Evolutionary conservation across 129 eudicot genomes (phyloP).

Genomic region (Ambrosia trifida): DNA sequence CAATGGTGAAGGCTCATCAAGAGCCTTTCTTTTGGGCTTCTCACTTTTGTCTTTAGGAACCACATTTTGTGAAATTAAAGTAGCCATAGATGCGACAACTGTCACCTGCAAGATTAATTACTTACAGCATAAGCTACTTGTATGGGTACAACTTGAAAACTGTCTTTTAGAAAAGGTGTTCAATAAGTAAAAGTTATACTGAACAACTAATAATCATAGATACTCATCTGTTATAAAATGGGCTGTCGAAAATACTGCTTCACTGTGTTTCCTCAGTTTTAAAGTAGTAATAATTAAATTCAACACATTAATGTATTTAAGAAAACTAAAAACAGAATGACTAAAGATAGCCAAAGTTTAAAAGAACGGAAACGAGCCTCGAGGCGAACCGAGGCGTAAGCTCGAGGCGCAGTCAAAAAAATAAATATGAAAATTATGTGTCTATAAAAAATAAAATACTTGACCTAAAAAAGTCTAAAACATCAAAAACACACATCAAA

Average conservation of each 20-base stretch:
- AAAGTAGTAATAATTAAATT: not conserved
- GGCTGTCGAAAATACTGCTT: not conserved
- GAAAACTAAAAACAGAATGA: not conserved
- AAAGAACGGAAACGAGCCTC: no score
- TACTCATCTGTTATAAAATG: not conserved
- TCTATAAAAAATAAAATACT: no score
- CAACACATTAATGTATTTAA: not conserved
- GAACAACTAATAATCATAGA: not conserved
- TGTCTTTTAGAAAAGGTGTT: not conserved
- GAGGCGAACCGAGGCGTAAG: no score
- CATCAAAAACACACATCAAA: no score
- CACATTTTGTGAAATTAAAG: conserved; percentile 81
- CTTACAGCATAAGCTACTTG: not conserved
- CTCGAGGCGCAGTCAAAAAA: no score
- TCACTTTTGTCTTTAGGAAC: conserved; percentile 37
- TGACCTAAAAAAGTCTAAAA: no score
- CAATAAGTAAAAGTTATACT: not conserved
- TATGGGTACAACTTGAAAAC: not conserved
- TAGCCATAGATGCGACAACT: conserved; percentile 38
- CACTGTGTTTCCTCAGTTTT: not conserved
- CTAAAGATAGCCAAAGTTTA: no score
- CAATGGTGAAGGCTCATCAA: conserved; percentile 41
- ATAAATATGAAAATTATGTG: no score
- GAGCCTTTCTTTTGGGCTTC: conserved; percentile 63
- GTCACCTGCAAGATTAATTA: conserved; percentile 25